Percentiles rank a stretch among this genome's conserved stretches.
These are phyloP conservation scores for Alternaria longipes DNA, from an alignment of 2,329 filamentous ascomycete genomes.

Conservation along the genomic window DNA sequence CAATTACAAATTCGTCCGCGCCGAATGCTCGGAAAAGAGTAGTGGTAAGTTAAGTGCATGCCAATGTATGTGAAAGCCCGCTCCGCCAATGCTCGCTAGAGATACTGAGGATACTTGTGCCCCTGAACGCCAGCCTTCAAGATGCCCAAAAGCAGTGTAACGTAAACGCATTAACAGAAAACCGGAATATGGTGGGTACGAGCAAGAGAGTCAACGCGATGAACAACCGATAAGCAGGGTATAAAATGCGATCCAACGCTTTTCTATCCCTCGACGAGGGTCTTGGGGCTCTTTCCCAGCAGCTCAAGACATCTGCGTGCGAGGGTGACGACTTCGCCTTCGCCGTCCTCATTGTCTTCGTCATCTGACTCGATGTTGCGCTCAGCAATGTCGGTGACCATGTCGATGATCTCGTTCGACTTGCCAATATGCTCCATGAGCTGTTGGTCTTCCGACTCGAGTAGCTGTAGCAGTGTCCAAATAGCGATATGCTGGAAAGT, in stretches of 20 bases:
- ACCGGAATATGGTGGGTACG: constrained; percentile 35
- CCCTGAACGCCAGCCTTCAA: constrained; percentile 42
- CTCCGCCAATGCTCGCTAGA: constrained; percentile 54
- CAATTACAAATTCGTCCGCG: constrained; percentile 37
- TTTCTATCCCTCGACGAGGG: constrained; percentile 79
- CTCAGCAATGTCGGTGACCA: constrained; percentile 91
- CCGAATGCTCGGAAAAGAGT: constrained; percentile 18
- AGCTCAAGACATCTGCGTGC: constrained; percentile 90
- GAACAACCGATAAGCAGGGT: constrained; percentile 34
- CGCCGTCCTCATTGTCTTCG: constrained; percentile 86
- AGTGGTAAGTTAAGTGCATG: constrained; percentile 44
- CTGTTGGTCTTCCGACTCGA: constrained; percentile 92
- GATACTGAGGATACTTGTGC: constrained; percentile 41
- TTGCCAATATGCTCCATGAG: constrained; percentile 89
- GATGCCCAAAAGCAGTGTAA: constrained; percentile 27
- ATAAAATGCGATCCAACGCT: constrained; percentile 24
- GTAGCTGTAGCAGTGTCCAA: constrained; percentile 93
- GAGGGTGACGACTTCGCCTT: constrained; percentile 90
- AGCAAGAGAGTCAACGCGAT: constrained; percentile 25
- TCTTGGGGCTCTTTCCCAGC: constrained; percentile 79
- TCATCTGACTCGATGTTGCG: constrained; percentile 88
- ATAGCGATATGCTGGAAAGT: constrained; percentile 99
- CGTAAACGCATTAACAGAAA: constrained; percentile 37
- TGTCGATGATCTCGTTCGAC: constrained; percentile 88
- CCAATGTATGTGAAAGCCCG: constrained; percentile 43